These are phyloP conservation scores for Zoysia japonica DNA, from an alignment of 176 grass and related monocot species.

Conservation along the genomic window DNA sequence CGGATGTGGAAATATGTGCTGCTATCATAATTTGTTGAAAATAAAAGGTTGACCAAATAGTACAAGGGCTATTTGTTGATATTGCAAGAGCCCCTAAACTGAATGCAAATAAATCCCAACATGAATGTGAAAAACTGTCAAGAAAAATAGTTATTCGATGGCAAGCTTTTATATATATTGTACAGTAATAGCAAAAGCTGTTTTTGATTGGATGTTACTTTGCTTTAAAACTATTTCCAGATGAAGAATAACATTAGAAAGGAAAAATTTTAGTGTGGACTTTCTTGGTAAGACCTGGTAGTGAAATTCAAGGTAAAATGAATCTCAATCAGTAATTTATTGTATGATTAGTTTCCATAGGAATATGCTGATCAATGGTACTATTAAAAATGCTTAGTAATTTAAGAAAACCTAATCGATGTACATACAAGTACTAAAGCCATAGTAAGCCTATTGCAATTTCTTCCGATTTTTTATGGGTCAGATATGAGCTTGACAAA, in stretches of 20 bases:
- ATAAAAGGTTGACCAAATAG: background rate
- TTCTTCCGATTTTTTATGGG: slow-evolving; percentile 8
- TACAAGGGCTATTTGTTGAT: background rate
- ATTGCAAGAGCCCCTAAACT: background rate
- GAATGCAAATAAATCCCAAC: background rate
- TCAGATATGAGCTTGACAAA: slow-evolving; percentile 17
- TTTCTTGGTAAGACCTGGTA: background rate
- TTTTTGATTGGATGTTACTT: background rate
- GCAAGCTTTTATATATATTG: background rate
- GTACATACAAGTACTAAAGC: background rate
- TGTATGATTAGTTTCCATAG: background rate
- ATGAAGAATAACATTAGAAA: background rate
- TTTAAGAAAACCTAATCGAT: background rate
- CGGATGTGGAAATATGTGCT: slow-evolving; percentile 5
- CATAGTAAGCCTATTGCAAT: background rate
- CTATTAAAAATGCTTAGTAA: background rate
- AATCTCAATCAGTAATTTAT: background rate
- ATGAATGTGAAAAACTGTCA: background rate
- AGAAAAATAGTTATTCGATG: slow-evolving; percentile 13
- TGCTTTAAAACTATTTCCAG: background rate
- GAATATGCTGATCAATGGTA: background rate
- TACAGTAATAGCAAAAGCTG: background rate
- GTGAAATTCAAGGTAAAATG: slow-evolving; percentile 8
- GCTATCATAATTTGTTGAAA: background rate
- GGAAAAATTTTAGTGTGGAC: background rate